Percentiles rank a stretch among this genome's conserved stretches.
Evolutionary conservation across 805 yeast species (phyloP).

Genomic region (Pichia nanzhaoensis): DNA sequence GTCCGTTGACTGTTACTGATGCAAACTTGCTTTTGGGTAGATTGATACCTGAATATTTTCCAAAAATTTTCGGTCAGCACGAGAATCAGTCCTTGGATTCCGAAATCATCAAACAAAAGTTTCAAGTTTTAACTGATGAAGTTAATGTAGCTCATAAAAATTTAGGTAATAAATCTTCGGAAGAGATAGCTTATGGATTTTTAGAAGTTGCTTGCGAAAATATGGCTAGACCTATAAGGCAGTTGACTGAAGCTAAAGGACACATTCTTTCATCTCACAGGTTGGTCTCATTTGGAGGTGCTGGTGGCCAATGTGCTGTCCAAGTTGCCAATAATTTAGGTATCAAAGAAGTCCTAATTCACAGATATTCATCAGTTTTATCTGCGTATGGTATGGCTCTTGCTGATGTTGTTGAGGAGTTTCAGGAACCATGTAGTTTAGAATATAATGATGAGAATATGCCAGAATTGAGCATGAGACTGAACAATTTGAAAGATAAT

Average conservation of each 20-base stretch:
- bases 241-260: slow-evolving; percentile 81
- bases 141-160: slow-evolving; percentile 50
- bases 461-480: slow-evolving; percentile 35
- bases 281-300: slow-evolving; percentile 85
- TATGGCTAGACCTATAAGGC: slow-evolving; percentile 87
- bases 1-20: slow-evolving; percentile 80
- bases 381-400: slow-evolving; percentile 86
- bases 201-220: slow-evolving; percentile 78
- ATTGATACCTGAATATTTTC: slow-evolving; percentile 66
- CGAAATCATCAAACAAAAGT: slow-evolving; percentile 43
- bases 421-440: slow-evolving; percentile 63
- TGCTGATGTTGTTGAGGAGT: slow-evolving; percentile 78
- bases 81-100: slow-evolving; percentile 65
- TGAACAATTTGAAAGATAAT: slow-evolving; percentile 36
- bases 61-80: slow-evolving; percentile 75
- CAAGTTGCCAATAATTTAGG: slow-evolving; percentile 70
- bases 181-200: slow-evolving; percentile 76
- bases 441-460: slow-evolving; percentile 31
- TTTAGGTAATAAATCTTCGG: slow-evolving; percentile 38
- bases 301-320: slow-evolving; percentile 88
- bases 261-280: slow-evolving; percentile 57
- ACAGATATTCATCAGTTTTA: slow-evolving; percentile 73
- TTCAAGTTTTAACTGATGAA: slow-evolving; percentile 43
- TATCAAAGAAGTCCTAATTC: slow-evolving; percentile 61
- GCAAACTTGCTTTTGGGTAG: slow-evolving; percentile 73